Base-by-base conservation (phyloP, 768 basidiomycete species). In the Russula abietina region DNA sequence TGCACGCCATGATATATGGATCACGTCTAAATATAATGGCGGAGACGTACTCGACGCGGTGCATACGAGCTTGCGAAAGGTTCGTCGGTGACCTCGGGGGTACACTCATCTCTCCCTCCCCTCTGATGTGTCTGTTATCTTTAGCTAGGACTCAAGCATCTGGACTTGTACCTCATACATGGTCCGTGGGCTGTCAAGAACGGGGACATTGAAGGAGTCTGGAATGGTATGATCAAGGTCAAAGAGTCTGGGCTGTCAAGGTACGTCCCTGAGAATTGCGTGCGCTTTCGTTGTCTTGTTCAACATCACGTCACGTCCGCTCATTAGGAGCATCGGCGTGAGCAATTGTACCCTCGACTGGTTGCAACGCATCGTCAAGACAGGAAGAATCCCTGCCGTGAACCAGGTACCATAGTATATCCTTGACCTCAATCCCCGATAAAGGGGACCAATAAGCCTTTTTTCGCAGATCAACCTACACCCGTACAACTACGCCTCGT, bases 161-260 rank as follows among this genome's bases (percentile, higher is more conserved):
- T 91, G 5, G 87, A 91, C 69, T 72, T 91, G 11, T 91, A 90
- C 73, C 81, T 91, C 48, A 81, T 90, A 41, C 88, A 91, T 67
- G 46, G 46, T 4, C 85, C 87, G 1, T 24, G 7, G 0, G 1
- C 64, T 10, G 65, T 78, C 9, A 41, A 38, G 14, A 61, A 71
- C 16, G 64, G 68, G 10, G 73, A 79, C 46, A 65, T 79, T 64
- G 74, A 78, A 57, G 66, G 65, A 3, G 68, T 71, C 5, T 90
- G 88, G 88, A 72, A 71, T 56, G 77, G 81, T 51, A 80, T 88
- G 62, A 86, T 87, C 67, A 74, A 76, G 36, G 73, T 85, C 30
- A 78, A 80, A 68, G 73, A 80, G 39, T 75, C 74, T 11, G 75
- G 77, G 0, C 67, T 77, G 2, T 67, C 76, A 2, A 79, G 71